Conservation (phyloP, 2,329 filamentous ascomycete genomes). For the Westerdykella ornata region DNA sequence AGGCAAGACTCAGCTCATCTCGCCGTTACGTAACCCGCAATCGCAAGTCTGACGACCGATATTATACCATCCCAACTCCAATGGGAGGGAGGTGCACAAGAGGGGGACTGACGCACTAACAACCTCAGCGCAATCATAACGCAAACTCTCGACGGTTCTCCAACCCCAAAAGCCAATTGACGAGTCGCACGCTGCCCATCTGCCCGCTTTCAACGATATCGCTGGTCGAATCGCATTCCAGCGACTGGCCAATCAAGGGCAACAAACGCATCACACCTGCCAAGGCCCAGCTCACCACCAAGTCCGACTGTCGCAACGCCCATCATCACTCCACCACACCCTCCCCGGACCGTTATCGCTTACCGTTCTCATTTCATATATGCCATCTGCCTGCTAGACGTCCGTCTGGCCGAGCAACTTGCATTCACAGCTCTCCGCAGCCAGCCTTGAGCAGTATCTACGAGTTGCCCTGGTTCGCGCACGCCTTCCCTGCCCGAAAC, state of each 20-base stretch:
- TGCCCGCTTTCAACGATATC: conserved; percentile 15
- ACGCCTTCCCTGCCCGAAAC: conserved; percentile 26
- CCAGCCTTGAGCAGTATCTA: conserved; percentile 38
- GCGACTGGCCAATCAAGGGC: conserved; percentile 21
- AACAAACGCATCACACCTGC: conserved; percentile 13
- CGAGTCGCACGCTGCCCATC: conserved; percentile 19
- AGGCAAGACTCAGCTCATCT: background rate
- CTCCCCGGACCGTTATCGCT: conserved; percentile 11
- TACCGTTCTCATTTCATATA: conserved; percentile 15
- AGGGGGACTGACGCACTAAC: no score
- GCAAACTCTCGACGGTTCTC: background rate
- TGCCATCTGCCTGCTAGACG: conserved; percentile 36
- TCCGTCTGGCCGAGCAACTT: conserved; percentile 35
- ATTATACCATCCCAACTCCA: no score
- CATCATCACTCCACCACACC: conserved; percentile 19
- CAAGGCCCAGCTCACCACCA: conserved; percentile 3
- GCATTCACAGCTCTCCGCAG: conserved; percentile 36
- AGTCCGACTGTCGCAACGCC: conserved; percentile 21
- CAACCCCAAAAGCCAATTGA: conserved; percentile 21
- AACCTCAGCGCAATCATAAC: no score
- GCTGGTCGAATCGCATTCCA: conserved; percentile 18
- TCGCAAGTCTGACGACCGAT: no score
- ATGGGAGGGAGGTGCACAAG: no score
- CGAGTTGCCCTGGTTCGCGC: conserved; percentile 34
- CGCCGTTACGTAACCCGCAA: background rate